A percentile compares a stretch with the other conserved stretches of the same genome.
Evolutionary conservation across 371 early-diverging fungal species (phyloP).

Genomic region (Mucor plumbeus): DNA sequence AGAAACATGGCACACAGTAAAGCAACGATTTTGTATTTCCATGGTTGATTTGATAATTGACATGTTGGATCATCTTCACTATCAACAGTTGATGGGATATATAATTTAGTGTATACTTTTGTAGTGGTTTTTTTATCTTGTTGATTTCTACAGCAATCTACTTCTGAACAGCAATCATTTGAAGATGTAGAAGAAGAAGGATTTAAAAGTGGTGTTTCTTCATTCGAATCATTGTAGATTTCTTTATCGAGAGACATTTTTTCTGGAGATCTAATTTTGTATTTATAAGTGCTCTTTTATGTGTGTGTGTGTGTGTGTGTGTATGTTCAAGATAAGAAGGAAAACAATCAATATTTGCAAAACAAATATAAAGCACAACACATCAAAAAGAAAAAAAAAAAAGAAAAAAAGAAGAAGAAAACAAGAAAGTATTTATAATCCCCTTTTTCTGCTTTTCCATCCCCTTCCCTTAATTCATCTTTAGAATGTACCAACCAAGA

Average conservation of each 20-base stretch:
- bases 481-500: neutral
- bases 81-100: neutral
- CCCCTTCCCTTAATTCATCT: neutral
- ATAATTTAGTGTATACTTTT: slow-evolving; percentile 6
- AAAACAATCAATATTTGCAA: slow-evolving; percentile 2
- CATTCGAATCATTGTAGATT: neutral
- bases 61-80: slow-evolving; percentile 33
- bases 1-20: slow-evolving; percentile 66
- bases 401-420: neutral
- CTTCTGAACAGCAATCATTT: slow-evolving; percentile 13
- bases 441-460: neutral
- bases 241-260: slow-evolving; percentile 5
- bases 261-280: neutral
- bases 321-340: neutral
- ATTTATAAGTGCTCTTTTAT: neutral
- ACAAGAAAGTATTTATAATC: neutral
- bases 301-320: slow-evolving; percentile 2
- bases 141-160: slow-evolving; percentile 15
- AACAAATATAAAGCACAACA: slow-evolving; percentile 5
- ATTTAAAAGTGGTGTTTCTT: slow-evolving; percentile 11
- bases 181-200: slow-evolving; percentile 7
- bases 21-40: slow-evolving; percentile 67
- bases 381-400: neutral
- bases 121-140: neutral
- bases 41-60: slow-evolving; percentile 50